Evolutionary conservation across 805 yeast genomes (phyloP), one percentile per base, ranked within the genome.

Genomic region (Cyberlindnera xishuangbannaensis): DNA sequence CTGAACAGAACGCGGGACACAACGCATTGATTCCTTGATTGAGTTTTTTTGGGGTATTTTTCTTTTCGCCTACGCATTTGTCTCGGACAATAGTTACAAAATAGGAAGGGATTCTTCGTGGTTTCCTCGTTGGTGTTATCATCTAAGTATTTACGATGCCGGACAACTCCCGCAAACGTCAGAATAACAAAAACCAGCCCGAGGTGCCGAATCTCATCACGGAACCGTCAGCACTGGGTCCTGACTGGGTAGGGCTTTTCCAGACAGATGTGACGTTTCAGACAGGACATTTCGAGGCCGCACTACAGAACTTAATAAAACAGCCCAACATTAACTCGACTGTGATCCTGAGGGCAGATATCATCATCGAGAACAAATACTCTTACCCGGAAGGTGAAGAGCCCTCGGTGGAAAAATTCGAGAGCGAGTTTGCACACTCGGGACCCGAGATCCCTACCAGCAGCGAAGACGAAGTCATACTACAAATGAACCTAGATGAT

Each of bases 291-390:
- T 86, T 78, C 50, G 78, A 75, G 36, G 61, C 62, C 3, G 95
- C 95, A 6, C 81, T 86, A 88, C 58, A 72, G 27, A 83, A 85
- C 55, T 66, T 86, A 40, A 82, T 86, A 34, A 67, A 71, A 39
- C 85, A 84, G 43, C 96, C 96, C 13, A 83, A 87, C 53, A 83
- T 86, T 59, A 90, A 88, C 59, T 88, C 97, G 9, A 83, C 96
- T 0, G 92, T 86, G 22, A 82, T 88, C 21, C 64, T 90, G 58
- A 64, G 97, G 45, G 95, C 97, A 0, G 97, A 90, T 58, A 75
- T 87, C 16, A 53, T 83, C 28, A 63, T 65, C 27, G 81, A 77
- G 44, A 61, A 61, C 36, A 57, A 49, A 6, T 75, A 64, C 48
- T 65, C 61, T 1, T 52, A 61, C 23, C 26, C 31, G 3, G 47